Evolutionary conservation across 768 basidiomycete species (phyloP).

Genomic region (Suillus ampliporus): DNA sequence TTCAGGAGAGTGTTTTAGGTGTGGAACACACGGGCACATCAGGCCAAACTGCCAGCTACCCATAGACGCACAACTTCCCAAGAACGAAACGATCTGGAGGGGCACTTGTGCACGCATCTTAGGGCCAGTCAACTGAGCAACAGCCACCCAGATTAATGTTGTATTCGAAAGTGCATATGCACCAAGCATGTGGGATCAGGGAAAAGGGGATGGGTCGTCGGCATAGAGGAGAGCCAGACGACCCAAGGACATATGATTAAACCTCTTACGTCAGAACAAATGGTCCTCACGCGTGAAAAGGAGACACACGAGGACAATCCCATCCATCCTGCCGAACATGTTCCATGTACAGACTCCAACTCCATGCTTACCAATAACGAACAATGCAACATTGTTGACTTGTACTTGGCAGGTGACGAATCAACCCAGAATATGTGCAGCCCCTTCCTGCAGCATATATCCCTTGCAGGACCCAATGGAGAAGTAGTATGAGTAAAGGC

Average conservation of each 20-base stretch:
- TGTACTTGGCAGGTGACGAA: neutral
- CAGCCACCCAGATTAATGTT: neutral
- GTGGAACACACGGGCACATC: neutral
- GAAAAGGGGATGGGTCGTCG: slow-evolving; percentile 1
- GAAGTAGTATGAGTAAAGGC: neutral
- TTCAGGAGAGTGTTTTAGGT: neutral
- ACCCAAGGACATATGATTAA: neutral
- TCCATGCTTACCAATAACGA: too few species aligned
- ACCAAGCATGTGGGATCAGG: neutral
- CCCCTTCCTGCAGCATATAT: neutral
- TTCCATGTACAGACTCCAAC: too few species aligned
- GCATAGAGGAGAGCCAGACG: neutral
- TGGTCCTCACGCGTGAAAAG: neutral
- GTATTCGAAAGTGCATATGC: neutral
- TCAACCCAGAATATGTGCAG: too few species aligned
- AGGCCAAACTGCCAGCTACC: neutral
- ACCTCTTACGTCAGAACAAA: neutral
- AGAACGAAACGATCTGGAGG: neutral
- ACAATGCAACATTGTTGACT: neutral
- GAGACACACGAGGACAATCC: neutral
- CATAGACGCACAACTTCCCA: neutral
- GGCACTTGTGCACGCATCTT: neutral
- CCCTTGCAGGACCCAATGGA: neutral
- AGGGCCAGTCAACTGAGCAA: neutral
- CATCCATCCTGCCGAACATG: too few species aligned